A percentile compares a stretch with the other conserved stretches of the same genome.
Conservation (phyloP, 306 rosid genomes). For the Prosopis cineraria region DNA sequence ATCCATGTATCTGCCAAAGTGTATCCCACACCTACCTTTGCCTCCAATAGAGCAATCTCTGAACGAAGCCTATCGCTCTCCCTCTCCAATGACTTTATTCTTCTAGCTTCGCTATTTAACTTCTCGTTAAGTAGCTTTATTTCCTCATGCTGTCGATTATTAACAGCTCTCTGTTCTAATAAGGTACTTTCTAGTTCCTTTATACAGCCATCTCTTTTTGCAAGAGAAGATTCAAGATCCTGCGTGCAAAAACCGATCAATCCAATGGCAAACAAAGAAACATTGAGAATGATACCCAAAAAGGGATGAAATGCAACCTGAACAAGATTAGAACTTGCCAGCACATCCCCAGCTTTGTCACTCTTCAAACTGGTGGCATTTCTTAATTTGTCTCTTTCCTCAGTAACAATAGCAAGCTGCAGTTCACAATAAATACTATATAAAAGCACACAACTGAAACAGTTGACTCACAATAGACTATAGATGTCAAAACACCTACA, state of each 20-base stretch:
- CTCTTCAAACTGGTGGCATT: slow-evolving; percentile 50
- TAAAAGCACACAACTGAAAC: slow-evolving; percentile 28
- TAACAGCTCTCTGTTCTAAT: slow-evolving; percentile 61
- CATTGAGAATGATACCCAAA: slow-evolving; percentile 28
- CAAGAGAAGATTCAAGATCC: slow-evolving; percentile 76
- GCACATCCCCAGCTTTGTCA: slow-evolving; percentile 51
- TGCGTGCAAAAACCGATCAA: slow-evolving; percentile 41
- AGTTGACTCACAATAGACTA: slow-evolving; percentile 18
- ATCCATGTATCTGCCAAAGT: slow-evolving; percentile 2
- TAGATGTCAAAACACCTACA: neutral
- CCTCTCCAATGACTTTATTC: slow-evolving; percentile 66
- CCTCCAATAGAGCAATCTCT: slow-evolving; percentile 89
- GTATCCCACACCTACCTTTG: slow-evolving; percentile 65
- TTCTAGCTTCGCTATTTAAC: slow-evolving; percentile 56
- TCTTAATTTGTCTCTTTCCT: slow-evolving; percentile 78
- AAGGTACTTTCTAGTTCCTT: slow-evolving; percentile 59
- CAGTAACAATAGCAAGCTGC: slow-evolving; percentile 80
- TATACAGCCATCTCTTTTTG: slow-evolving; percentile 62
- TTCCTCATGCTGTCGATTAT: slow-evolving; percentile 50
- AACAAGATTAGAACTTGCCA: slow-evolving; percentile 44
- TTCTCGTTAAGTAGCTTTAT: slow-evolving; percentile 59
- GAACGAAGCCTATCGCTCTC: slow-evolving; percentile 60
- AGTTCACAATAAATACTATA: slow-evolving; percentile 32
- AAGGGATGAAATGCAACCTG: slow-evolving; percentile 51
- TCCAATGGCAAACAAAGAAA: slow-evolving; percentile 33